Conservation (phyloP, 1,284 basidiomycete species). For the Abortiporus biennis region DNA sequence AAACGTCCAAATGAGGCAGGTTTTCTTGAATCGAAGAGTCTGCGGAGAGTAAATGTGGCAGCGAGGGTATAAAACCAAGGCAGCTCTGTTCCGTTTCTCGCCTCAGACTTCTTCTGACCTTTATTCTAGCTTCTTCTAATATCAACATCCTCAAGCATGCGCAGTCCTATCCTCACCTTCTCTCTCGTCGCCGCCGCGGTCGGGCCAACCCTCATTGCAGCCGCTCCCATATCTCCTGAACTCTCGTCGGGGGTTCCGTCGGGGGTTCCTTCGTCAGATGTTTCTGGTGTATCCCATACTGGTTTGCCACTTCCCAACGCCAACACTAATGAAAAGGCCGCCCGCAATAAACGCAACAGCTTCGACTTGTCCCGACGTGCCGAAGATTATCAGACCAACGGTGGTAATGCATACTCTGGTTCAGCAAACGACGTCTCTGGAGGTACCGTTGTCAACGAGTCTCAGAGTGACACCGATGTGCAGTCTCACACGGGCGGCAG, state of each 20-base stretch:
- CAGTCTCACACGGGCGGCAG: constrained; percentile 12
- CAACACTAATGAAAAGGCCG: neutral
- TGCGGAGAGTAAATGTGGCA: too few relatives aligned
- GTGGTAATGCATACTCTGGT: constrained; percentile 15
- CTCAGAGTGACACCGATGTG: constrained; percentile 7
- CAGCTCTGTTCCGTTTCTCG: too few relatives aligned
- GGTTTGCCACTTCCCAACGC: constrained; percentile 1
- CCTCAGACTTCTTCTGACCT: neutral
- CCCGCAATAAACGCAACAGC: constrained; percentile 6
- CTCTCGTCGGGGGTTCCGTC: neutral
- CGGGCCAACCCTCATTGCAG: constrained; percentile 17
- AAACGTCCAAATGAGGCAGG: too few relatives aligned
- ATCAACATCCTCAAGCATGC: constrained; percentile 15
- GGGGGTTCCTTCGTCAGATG: constrained; percentile 1
- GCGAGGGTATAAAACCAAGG: too few relatives aligned
- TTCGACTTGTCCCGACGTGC: constrained; percentile 8
- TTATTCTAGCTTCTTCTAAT: neutral
- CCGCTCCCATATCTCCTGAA: constrained; percentile 17
- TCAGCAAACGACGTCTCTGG: constrained; percentile 10
- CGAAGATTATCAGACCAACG: constrained; percentile 10
- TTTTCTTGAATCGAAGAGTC: too few relatives aligned
- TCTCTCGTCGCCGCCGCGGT: constrained; percentile 20
- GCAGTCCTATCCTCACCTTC: constrained; percentile 23
- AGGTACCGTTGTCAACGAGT: constrained; percentile 11
- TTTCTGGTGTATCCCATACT: constrained; percentile 2